Base-by-base conservation (phyloP, 192 early-diverging fungal species). In the Coemansia biformis region DNA sequence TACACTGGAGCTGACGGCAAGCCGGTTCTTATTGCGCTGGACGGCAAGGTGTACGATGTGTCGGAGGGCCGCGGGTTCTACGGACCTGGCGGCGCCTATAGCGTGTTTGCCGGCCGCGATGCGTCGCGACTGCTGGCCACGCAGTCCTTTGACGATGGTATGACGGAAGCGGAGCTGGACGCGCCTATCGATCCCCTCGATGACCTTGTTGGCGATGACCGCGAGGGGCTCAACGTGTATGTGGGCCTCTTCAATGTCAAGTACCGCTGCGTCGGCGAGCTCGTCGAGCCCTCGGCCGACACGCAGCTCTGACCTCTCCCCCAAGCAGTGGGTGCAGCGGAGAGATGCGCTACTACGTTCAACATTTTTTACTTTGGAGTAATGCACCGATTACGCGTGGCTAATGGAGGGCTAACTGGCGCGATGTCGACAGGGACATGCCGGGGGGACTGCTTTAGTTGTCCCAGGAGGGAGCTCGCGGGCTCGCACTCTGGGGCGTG, bases 51-150 rank as follows among this genome's bases (percentile, higher is more conserved):
- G 13, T 98, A 84, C 66, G 93, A 98, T 59, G 95, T 98, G 9
- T 82, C 88, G 0, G 58, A 68, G 9, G 90, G 92, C 7, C 74
- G 79, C n/a, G 79, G 77, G 29, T 98, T 98, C 65, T 98, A 98
- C 57, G 94, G 92, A 0, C 88, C 94, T 31, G 72, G 54, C 15
- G 86, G 89, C 1, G 84, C 87, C 22, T 98, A 98, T 58, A 88
- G 82, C 26, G 91, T 92, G 76, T 98, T 96, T 83, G 90, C 92
- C 9, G 95, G 95, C 4, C 78, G 86, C 4, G 95, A 98, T 68
- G 92, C 95, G 0, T 94, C 92, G 11, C 78, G 95, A 24, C 84
- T 93, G 1, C 63, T 98, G 32, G 87, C 93, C 43, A 93, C 88
- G 59, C 79, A 91, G 58, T 88, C 90, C 19, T 94, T 98, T 65